Percentiles rank a stretch among this genome's conserved stretches.
phyloP scores from a whole-genome alignment of 78 protist species.

The Cyanophora paradoxa region DNA sequence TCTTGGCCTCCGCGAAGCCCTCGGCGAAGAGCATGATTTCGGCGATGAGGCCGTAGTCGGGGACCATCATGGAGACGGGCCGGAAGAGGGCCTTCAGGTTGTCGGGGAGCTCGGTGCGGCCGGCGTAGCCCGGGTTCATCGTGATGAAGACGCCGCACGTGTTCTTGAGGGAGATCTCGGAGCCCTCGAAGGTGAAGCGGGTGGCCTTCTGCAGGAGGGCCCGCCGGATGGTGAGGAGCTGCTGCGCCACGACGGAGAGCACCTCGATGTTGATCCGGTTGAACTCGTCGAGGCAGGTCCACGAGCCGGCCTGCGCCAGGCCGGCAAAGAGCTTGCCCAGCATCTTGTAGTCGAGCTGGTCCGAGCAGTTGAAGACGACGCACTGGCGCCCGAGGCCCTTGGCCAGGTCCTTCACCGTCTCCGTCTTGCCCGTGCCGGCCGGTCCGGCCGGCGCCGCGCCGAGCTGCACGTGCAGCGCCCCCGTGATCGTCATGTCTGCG shows the following conservation, averaged over 20 bases:
- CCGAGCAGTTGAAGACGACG: slow-evolving; percentile 65
- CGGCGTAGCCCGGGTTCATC: slow-evolving; percentile 81
- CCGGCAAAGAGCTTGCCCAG: slow-evolving; percentile 43
- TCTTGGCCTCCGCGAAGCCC: slow-evolving; percentile 53
- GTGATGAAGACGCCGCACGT: slow-evolving; percentile 64
- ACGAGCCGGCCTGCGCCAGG: slow-evolving; percentile 65
- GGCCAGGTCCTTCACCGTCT: slow-evolving; percentile 73
- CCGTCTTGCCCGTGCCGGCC: slow-evolving; percentile 85
- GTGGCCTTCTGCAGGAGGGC: slow-evolving; percentile 28
- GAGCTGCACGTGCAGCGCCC: slow-evolving; percentile 59
- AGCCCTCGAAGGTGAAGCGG: slow-evolving; percentile 48
- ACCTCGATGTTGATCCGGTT: slow-evolving; percentile 53
- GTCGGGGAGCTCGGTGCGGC: slow-evolving; percentile 76
- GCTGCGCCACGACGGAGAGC: slow-evolving; percentile 61
- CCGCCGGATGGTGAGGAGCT: slow-evolving; percentile 34
- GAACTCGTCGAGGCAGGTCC: slow-evolving; percentile 78
- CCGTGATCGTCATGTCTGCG: slow-evolving; percentile 53
- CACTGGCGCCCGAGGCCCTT: slow-evolving; percentile 63
- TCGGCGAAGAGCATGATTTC: slow-evolving; percentile 65
- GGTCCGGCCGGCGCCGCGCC: slow-evolving; percentile 76
- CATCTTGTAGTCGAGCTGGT: slow-evolving; percentile 38
- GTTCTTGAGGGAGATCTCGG: slow-evolving; percentile 34
- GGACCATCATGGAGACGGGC: slow-evolving; percentile 66
- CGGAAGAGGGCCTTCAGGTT: slow-evolving; percentile 69
- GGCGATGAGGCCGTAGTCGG: slow-evolving; percentile 68